These are phyloP conservation scores for Cyclotella kingstonii DNA, from an alignment of 108 stramenopile species.

Conservation along the genomic window DNA sequence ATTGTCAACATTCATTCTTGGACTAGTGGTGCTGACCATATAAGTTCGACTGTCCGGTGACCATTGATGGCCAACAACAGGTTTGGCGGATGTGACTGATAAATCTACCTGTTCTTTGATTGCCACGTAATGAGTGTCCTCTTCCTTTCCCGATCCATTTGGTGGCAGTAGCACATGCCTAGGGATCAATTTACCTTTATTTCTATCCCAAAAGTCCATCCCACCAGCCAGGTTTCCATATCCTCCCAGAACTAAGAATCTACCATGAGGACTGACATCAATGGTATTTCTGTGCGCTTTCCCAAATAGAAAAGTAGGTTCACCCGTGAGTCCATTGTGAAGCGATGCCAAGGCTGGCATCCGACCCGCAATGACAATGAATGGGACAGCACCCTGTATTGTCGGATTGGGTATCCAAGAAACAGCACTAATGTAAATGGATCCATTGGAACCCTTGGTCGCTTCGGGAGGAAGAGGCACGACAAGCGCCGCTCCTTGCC, in stretches of 20 bases:
- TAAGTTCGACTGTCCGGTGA: constrained; percentile 89
- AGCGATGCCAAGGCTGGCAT: constrained; percentile 91
- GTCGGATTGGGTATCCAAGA: constrained; percentile 86
- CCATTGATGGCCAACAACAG: constrained; percentile 92
- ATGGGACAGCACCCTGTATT: constrained; percentile 59
- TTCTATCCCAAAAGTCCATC: constrained; percentile 97
- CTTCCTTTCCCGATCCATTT: constrained; percentile 22
- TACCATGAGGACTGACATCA: constrained; percentile 85
- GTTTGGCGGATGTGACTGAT: constrained; percentile 55
- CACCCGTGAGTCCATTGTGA: constrained; percentile 87
- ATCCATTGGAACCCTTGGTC: constrained; percentile 12
- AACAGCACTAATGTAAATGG: constrained; percentile 77
- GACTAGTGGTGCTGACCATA: constrained; percentile 87
- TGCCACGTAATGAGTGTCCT: constrained; percentile 22
- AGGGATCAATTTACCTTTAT: constrained; percentile 77
- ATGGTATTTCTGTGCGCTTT: constrained; percentile 92
- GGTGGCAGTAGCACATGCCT: constrained; percentile 50
- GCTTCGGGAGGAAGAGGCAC: constrained; percentile 70
- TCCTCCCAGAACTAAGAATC: constrained; percentile 84
- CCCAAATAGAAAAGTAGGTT: constrained; percentile 93
- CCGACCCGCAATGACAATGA: constrained; percentile 86
- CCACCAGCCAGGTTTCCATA: constrained; percentile 88
- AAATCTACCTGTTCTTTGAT: constrained; percentile 45
- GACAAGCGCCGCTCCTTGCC: constrained; percentile 47
- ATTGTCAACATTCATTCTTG: constrained; percentile 99